A percentile compares a stretch with the other conserved stretches of the same genome.
phyloP scores from a whole-genome alignment of 192 early-diverging fungal genomes.

The Coemansia sp. region DNA sequence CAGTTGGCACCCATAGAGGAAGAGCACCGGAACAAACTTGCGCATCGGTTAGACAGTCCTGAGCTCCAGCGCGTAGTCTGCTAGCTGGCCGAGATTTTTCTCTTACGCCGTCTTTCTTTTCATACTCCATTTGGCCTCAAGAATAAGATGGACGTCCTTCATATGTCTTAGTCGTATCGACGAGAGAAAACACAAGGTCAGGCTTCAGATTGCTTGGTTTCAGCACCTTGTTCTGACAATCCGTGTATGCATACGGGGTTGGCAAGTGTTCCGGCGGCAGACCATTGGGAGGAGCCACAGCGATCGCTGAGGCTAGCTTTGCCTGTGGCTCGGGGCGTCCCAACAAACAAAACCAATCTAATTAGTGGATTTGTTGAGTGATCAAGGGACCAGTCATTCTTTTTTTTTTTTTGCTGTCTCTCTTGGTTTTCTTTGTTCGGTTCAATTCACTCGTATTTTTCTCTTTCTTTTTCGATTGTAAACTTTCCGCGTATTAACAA shows the following conservation, averaged over 20 bases:
- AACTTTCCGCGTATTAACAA: not conserved
- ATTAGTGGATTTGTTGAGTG: no score
- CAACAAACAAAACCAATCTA: no score
- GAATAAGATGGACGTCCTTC: not conserved
- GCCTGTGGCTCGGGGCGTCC: no score
- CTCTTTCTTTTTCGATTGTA: not conserved
- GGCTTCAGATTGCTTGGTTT: not conserved
- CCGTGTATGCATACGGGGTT: not conserved
- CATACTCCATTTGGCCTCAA: no score
- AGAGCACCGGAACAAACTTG: slow-evolving; percentile 17
- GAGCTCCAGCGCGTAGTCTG: slow-evolving; percentile 15
- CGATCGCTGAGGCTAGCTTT: no score
- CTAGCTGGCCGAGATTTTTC: slow-evolving; percentile 29
- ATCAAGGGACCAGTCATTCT: no score
- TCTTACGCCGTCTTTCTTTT: no score
- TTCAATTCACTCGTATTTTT: not conserved
- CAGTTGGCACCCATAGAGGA: slow-evolving; percentile 12
- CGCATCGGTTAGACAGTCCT: slow-evolving; percentile 19
- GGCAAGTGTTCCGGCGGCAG: not conserved
- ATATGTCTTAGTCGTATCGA: not conserved
- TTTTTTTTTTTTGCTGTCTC: not conserved
- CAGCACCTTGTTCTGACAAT: not conserved
- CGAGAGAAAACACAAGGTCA: not conserved
- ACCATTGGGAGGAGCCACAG: no score
- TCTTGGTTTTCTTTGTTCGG: no score